A percentile compares a stretch with the other conserved stretches of the same genome.
phyloP scores from a whole-genome alignment of 2,329 filamentous ascomycete genomes.

The Pseudocercospora eumusae region DNA sequence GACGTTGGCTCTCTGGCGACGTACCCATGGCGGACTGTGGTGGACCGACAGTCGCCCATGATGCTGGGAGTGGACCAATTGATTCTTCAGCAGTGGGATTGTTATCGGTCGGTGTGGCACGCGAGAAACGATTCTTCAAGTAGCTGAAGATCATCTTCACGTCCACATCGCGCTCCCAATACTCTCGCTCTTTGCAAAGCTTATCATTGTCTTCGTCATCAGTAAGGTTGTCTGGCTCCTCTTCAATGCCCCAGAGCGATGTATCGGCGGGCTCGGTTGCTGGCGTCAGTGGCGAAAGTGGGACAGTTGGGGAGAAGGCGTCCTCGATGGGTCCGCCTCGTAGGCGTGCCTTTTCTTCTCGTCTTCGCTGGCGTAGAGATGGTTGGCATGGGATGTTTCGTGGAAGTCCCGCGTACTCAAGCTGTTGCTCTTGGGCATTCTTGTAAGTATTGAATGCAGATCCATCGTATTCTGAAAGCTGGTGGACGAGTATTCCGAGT shows the following conservation, averaged over 20 bases:
- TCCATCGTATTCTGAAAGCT: conserved; percentile 81
- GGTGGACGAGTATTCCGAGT: conserved; percentile 78
- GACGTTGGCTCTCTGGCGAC: conserved; percentile 64
- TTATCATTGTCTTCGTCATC: conserved; percentile 33
- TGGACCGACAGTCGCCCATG: conserved; percentile 39
- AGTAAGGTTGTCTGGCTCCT: conserved; percentile 50
- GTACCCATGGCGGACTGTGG: conserved; percentile 48
- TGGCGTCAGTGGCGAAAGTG: conserved; percentile 34
- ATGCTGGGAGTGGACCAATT: conserved; percentile 34
- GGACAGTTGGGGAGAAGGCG: conserved; percentile 38
- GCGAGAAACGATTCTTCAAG: conserved; percentile 71
- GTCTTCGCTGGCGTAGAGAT: conserved; percentile 33
- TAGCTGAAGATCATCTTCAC: conserved; percentile 90
- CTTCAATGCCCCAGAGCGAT: conserved; percentile 67
- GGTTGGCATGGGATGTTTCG: conserved; percentile 27
- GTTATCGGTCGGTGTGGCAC: conserved; percentile 22
- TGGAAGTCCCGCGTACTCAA: conserved; percentile 78
- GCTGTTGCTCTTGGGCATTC: conserved; percentile 53
- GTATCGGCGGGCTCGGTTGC: conserved; percentile 47
- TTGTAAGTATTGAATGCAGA: conserved; percentile 78
- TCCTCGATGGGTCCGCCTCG: conserved; percentile 26
- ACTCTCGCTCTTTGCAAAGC: conserved; percentile 60
- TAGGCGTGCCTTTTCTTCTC: conserved; percentile 22
- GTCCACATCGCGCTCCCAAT: conserved; percentile 93
- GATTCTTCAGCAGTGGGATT: conserved; percentile 28